phyloP scores from a whole-genome alignment of 2,329 filamentous ascomycete genomes.

The Sclerotinia trifoliorum region DNA sequence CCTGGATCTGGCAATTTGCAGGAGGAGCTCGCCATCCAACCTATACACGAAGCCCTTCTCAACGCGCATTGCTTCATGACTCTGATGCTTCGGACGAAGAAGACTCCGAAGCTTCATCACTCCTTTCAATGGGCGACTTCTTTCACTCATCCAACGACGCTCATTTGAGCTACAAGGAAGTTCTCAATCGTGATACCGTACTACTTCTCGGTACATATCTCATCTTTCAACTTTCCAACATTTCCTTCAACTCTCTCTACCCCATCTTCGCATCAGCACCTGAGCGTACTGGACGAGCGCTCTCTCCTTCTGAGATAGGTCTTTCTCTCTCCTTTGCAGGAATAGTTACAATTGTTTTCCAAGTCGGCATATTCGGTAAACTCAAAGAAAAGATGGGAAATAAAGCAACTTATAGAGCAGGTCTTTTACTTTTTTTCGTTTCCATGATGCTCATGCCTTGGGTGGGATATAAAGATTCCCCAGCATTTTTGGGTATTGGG shows the following conservation, averaged over 20 bases:
- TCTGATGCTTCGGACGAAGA: slow-evolving; percentile 46
- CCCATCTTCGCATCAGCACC: slow-evolving; percentile 83
- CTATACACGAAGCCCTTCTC: slow-evolving; percentile 49
- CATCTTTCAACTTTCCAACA: slow-evolving; percentile 90
- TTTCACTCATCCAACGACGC: slow-evolving; percentile 44
- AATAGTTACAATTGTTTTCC: slow-evolving; percentile 82
- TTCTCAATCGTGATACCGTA: slow-evolving; percentile 79
- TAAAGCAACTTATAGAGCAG: slow-evolving; percentile 75
- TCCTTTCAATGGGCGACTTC: slow-evolving; percentile 39
- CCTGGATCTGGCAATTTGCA: slow-evolving; percentile 69
- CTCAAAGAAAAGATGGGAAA: slow-evolving; percentile 81
- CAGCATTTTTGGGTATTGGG: slow-evolving; percentile 56
- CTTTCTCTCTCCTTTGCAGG: slow-evolving; percentile 82
- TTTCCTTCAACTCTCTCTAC: slow-evolving; percentile 92
- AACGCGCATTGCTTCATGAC: slow-evolving; percentile 39
- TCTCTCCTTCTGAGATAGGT: slow-evolving; percentile 79
- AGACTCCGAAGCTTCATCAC: slow-evolving; percentile 39
- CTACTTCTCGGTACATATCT: slow-evolving; percentile 82
- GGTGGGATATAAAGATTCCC: slow-evolving; percentile 71
- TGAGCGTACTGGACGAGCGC: slow-evolving; percentile 71
- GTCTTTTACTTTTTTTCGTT: slow-evolving; percentile 75
- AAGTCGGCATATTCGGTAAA: slow-evolving; percentile 78
- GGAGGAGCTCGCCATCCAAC: slow-evolving; percentile 55
- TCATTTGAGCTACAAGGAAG: slow-evolving; percentile 53
- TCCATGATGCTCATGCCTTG: slow-evolving; percentile 88